These are phyloP conservation scores for Phialophora expanda DNA, from an alignment of 2,329 filamentous ascomycete genomes.

Conservation along the genomic window DNA sequence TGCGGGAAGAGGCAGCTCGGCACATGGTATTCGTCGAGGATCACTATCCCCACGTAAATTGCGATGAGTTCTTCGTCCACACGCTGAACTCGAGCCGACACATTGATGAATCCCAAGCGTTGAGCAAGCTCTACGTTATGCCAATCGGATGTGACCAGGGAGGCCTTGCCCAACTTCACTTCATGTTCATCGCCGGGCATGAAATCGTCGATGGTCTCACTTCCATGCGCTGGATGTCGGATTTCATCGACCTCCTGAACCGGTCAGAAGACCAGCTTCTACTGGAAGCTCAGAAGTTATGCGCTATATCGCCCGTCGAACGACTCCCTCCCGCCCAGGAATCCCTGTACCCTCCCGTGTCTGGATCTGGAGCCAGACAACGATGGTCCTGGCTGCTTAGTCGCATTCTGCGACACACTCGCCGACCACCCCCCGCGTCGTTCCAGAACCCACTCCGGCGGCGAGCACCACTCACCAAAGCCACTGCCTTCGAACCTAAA, in stretches of 20 bases:
- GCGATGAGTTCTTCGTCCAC: conserved; percentile 35
- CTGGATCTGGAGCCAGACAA: conserved; percentile 28
- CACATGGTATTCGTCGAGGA: conserved; percentile 32
- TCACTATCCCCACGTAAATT: conserved; percentile 23
- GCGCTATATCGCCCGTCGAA: conserved; percentile 2
- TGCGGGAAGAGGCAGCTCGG: conserved; percentile 21
- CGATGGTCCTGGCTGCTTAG: conserved; percentile 36
- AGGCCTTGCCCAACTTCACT: conserved; percentile 21
- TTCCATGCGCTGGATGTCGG: conserved; percentile 33
- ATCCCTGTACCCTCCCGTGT: conserved; percentile 33
- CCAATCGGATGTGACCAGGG: conserved; percentile 17
- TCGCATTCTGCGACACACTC: conserved; percentile 36
- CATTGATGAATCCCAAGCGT: conserved; percentile 24
- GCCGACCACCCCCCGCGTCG: conserved; percentile 28
- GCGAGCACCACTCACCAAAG: conserved; percentile 8
- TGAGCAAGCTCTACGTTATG: conserved; percentile 35
- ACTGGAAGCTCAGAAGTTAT: conserved; percentile 15
- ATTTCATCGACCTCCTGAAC: conserved; percentile 35
- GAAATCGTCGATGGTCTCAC: conserved; percentile 37
- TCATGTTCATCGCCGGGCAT: conserved; percentile 33
- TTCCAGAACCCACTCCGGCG: conserved; percentile 37
- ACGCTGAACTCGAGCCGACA: conserved; percentile 34
- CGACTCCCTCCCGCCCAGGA: conserved; percentile 38
- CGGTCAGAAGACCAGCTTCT: conserved; percentile 13
- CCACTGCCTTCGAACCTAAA: conserved; percentile 20